Percentiles rank a stretch among this genome's conserved stretches.
Conservation (phyloP, 2,329 filamentous ascomycete species). For the Pestalotiopsis sp. region DNA sequence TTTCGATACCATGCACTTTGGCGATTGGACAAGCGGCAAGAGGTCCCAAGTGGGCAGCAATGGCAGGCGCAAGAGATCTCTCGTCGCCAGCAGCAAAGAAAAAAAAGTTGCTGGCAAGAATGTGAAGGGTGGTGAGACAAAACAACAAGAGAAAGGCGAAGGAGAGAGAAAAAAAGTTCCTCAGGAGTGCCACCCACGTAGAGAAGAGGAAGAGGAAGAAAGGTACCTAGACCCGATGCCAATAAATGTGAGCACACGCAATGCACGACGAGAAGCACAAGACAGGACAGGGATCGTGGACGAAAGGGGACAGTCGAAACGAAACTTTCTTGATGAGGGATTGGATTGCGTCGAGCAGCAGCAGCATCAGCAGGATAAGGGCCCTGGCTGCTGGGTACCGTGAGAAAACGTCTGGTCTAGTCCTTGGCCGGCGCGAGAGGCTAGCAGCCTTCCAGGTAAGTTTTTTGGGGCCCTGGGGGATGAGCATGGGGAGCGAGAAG, state of each 20-base stretch:
- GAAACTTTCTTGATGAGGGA: background rate
- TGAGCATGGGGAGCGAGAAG: background rate
- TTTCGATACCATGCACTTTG: background rate
- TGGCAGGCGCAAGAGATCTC: background rate
- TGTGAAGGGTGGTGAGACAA: background rate
- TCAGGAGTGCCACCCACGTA: background rate
- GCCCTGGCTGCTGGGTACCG: background rate
- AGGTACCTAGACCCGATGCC: background rate
- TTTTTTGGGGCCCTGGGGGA: background rate
- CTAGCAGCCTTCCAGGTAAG: background rate
- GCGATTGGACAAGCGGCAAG: background rate
- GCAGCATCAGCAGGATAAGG: background rate
- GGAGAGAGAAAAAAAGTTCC: background rate
- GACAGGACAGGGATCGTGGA: background rate
- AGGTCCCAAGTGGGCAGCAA: background rate
- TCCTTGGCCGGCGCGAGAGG: background rate
- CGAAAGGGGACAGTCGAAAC: background rate
- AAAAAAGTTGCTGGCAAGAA: background rate
- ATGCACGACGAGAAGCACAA: background rate
- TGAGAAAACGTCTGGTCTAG: background rate
- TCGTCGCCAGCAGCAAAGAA: background rate
- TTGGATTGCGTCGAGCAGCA: background rate
- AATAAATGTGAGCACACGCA: background rate
- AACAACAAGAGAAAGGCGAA: background rate
- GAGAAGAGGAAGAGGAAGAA: background rate